Percentiles rank a stretch among this genome's conserved stretches.
These are phyloP conservation scores for Barbatosphaeria neglecta DNA, from an alignment of 495 filamentous ascomycete genomes.

Conservation along the genomic window DNA sequence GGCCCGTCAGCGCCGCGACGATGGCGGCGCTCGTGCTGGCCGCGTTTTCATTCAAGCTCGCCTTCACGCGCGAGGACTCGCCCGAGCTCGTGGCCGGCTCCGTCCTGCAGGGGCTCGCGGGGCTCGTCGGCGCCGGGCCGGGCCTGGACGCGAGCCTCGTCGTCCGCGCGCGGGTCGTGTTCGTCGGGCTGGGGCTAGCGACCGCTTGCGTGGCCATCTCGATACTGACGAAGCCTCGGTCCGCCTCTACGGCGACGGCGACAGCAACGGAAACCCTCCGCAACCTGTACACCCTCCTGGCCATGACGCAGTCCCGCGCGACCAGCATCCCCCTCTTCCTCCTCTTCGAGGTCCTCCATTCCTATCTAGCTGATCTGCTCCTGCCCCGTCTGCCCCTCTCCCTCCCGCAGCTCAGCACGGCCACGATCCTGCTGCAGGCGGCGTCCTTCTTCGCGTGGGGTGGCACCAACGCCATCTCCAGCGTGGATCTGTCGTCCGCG, in stretches of 20 bases:
- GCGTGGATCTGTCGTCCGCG: constrained; percentile 68
- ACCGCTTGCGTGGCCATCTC: constrained; percentile 22
- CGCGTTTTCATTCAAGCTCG: constrained; percentile 72
- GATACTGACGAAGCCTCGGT: constrained; percentile 8
- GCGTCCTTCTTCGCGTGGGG: constrained; percentile 83
- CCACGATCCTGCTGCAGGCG: constrained; percentile 58
- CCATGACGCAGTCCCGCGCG: constrained; percentile 74
- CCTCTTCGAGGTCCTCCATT: constrained; percentile 49
- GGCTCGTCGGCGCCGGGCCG: constrained; percentile 31
- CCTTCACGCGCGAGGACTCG: constrained; percentile 71
- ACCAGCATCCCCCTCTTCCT: constrained; percentile 78
- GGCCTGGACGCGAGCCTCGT: constrained; percentile 36
- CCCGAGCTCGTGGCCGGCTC: constrained; percentile 59
- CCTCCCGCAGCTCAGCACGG: constrained; percentile 46
- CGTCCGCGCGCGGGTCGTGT: constrained; percentile 36
- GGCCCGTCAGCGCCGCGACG: constrained; percentile 9
- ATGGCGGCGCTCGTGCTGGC: constrained; percentile 33
- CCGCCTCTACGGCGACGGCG: constrained; percentile 1
- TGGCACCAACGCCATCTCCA: constrained; percentile 85
- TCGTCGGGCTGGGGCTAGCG: constrained; percentile 40
- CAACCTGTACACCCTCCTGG: constrained; percentile 60
- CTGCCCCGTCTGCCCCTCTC: constrained; percentile 26
- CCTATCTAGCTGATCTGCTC: constrained; percentile 40
- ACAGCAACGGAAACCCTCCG: constrained; percentile 40
- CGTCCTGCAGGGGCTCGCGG: constrained; percentile 29